Conservation (phyloP, 306 rosid species). For the Casuarina equisetifolia region DNA sequence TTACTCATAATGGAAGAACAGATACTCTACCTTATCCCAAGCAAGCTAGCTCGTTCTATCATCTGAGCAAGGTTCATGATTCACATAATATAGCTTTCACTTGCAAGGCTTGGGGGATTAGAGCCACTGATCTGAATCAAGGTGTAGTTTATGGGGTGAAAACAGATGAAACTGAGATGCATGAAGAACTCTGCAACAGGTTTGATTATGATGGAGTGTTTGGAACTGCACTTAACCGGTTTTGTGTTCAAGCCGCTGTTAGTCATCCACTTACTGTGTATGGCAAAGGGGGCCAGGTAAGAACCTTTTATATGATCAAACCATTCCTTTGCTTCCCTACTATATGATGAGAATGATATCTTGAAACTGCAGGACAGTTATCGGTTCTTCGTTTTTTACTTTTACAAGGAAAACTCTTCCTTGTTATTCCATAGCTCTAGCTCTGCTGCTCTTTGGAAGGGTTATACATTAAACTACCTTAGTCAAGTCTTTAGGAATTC, state of each 20-base stretch:
- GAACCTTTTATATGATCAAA: neutral
- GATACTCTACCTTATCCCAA: slow-evolving; percentile 94
- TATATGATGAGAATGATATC: neutral
- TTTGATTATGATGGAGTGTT: slow-evolving; percentile 90
- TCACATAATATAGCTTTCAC: slow-evolving; percentile 95
- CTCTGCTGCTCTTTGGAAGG: neutral
- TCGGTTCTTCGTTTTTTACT: neutral
- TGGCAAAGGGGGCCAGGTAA: slow-evolving; percentile 99
- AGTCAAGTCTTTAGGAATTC: neutral
- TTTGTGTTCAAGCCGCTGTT: slow-evolving; percentile 97
- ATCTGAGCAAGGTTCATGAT: slow-evolving; percentile 95
- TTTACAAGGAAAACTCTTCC: neutral
- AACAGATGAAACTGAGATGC: slow-evolving; percentile 85
- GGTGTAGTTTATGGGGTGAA: slow-evolving; percentile 92
- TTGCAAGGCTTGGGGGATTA: slow-evolving; percentile 99
- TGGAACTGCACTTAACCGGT: slow-evolving; percentile 95
- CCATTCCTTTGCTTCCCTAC: neutral
- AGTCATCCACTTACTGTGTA: slow-evolving; percentile 96
- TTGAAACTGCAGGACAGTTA: slow-evolving; percentile 4
- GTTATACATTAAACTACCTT: neutral
- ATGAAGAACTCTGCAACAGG: slow-evolving; percentile 78
- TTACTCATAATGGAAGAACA: slow-evolving; percentile 93
- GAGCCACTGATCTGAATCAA: slow-evolving; percentile 95
- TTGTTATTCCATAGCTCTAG: neutral
- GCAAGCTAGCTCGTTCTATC: slow-evolving; percentile 98